Base-by-base conservation (phyloP, 768 basidiomycete genomes). In the Macrolepiota dolichaula region DNA sequence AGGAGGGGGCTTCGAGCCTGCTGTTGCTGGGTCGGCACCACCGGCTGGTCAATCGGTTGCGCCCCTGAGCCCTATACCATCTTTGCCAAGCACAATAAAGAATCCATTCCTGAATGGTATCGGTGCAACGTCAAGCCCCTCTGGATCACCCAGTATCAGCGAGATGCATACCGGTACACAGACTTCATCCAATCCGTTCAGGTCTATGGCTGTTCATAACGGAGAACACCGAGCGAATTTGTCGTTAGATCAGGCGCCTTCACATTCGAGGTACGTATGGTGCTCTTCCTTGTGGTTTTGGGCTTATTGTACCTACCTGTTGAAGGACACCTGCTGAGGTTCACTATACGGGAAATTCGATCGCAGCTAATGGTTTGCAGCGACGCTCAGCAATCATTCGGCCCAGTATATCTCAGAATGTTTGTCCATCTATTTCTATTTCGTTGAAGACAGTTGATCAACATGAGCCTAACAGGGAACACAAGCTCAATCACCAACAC, bases 351-450 rank as follows among this genome's bases (percentile, higher is more conserved):
- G 70, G 57, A 36, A 68, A 27, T 58, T 69, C 64, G 66, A 70
- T 55, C 36, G 68, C 55, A 67, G 25, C 62, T 76, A 38, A 46
- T 65, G 37, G 49, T 4, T 17, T 61, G 17, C 59, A 61, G 29
- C 80, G 80, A 57, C 78, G 77, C 49, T 79, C 79, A 59, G 76
- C 76, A 0, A 66, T 81, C 51, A 66, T 75, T 50, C 78, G 80
- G 49, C 77, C 76, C 15, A 67, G 65, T 40, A 79, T 81, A 10
- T 73, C 62, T 36, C 57, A 58, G 37, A 58, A 58, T 40, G 57
- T 58, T 15, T 3, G 57, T 80, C 80, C 17, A 73, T 83, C 63
- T 76, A 77, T n/a, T 74, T 78, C 61, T 71, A 77, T 37, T 78
- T 79, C 58, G 79, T 77, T 64, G 76, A 4, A 3, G 2, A 79